Conservation (phyloP, 2,329 filamentous ascomycete genomes). For the Ilyonectria sp. region DNA sequence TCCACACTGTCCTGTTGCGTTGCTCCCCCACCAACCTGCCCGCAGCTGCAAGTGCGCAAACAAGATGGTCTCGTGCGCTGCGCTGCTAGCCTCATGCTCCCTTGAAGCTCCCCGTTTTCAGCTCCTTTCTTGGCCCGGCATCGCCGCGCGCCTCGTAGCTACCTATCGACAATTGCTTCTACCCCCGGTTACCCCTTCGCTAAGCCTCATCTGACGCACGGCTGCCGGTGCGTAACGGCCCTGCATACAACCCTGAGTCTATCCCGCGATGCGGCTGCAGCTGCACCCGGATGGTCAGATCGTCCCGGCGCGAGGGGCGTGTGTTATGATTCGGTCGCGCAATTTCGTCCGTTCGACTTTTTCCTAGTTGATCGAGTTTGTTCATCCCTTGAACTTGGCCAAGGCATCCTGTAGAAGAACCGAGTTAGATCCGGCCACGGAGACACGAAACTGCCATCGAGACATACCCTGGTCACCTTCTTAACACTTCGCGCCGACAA, state of each 20-base stretch:
- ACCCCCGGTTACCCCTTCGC: not conserved
- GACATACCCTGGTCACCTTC: slow-evolving; percentile 81
- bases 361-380: not conserved
- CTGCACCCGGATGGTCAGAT: not conserved
- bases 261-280: slow-evolving; percentile 6
- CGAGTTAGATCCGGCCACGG: slow-evolving; percentile 28
- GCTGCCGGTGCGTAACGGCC: not conserved
- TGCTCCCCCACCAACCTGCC: slow-evolving; percentile 40
- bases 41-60: slow-evolving; percentile 31
- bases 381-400: slow-evolving; percentile 78
- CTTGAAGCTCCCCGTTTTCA: slow-evolving; percentile 23
- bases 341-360: not conserved
- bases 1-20: slow-evolving; percentile 29
- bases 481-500: slow-evolving; percentile 83
- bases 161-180: not conserved
- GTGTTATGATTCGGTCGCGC: not conserved
- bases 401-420: slow-evolving; percentile 68
- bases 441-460: slow-evolving; percentile 8
- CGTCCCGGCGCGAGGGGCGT: not conserved
- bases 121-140: slow-evolving; percentile 21
- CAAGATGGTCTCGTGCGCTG: slow-evolving; percentile 47
- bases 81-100: slow-evolving; percentile 9
- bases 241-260: slow-evolving; percentile 1
- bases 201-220: not conserved
- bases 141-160: slow-evolving; percentile 8